Evolutionary conservation across 1,284 basidiomycete genomes (phyloP).

Genomic region (Sparassis latifolia): DNA sequence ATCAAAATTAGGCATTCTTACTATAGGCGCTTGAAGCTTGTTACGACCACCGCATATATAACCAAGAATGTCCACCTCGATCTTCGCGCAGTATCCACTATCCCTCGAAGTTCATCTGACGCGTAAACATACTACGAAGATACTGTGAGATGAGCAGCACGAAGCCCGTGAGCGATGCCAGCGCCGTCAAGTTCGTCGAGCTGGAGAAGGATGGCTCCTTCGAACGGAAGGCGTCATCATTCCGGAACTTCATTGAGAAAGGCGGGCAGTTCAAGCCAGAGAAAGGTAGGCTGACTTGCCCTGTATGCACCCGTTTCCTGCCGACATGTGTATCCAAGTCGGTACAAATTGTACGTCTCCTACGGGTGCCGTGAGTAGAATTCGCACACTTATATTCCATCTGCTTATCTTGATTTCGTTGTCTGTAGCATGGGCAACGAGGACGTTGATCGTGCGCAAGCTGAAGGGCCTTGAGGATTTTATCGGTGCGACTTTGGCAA

Average conservation of each 20-base stretch:
- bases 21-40: too few relatives aligned
- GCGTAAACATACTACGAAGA: too few relatives aligned
- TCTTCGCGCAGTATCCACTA: too few relatives aligned
- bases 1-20: too few relatives aligned
- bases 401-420: not conserved
- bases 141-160: slow-evolving; percentile 7
- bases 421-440: slow-evolving; percentile 81
- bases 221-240: slow-evolving; percentile 69
- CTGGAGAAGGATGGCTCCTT: slow-evolving; percentile 64
- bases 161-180: slow-evolving; percentile 8
- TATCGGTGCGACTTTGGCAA: slow-evolving; percentile 48
- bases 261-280: slow-evolving; percentile 79
- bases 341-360: slow-evolving; percentile 88
- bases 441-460: slow-evolving; percentile 83
- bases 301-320: not conserved
- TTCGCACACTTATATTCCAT: not conserved
- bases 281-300: slow-evolving; percentile 44
- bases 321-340: slow-evolving; percentile 40
- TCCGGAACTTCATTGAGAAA: slow-evolving; percentile 69
- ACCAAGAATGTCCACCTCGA: too few relatives aligned
- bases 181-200: slow-evolving; percentile 59
- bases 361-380: slow-evolving; percentile 65
- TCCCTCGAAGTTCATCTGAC: too few relatives aligned
- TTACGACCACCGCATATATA: too few relatives aligned
- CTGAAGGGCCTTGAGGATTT: slow-evolving; percentile 89